Evolutionary conservation across 2,329 filamentous ascomycete genomes (phyloP).

Genomic region (Bipolaris victoriae): DNA sequence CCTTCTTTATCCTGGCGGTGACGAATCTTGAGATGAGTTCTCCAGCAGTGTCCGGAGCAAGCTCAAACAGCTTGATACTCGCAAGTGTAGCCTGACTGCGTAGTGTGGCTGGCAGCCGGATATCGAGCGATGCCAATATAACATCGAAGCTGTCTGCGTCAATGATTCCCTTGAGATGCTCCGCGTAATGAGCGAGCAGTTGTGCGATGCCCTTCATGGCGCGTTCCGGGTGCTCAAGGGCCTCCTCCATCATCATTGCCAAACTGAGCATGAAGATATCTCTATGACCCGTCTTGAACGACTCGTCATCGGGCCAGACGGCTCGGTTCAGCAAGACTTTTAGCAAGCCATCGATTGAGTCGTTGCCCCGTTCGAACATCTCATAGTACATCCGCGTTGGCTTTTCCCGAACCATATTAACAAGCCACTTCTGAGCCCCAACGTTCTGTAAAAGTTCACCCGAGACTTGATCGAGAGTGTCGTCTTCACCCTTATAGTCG

Average conservation of each 20-base stretch:
- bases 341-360: slow-evolving; percentile 53
- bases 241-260: slow-evolving; percentile 88
- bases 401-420: slow-evolving; percentile 43
- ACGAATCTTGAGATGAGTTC: slow-evolving; percentile 77
- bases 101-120: slow-evolving; percentile 74
- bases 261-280: slow-evolving; percentile 79
- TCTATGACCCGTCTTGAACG: slow-evolving; percentile 54
- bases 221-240: slow-evolving; percentile 71
- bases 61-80: slow-evolving; percentile 82
- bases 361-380: slow-evolving; percentile 54
- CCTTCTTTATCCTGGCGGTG: slow-evolving; percentile 70
- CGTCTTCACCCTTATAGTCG: slow-evolving; percentile 50
- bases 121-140: slow-evolving; percentile 83
- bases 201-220: slow-evolving; percentile 66
- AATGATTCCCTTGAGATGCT: slow-evolving; percentile 64
- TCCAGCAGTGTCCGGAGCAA: slow-evolving; percentile 72
- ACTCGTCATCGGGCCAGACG: slow-evolving; percentile 51
- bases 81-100: slow-evolving; percentile 83
- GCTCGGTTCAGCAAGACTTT: slow-evolving; percentile 51
- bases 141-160: slow-evolving; percentile 82
- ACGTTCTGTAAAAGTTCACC: slow-evolving; percentile 44
- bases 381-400: slow-evolving; percentile 53
- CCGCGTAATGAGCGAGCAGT: slow-evolving; percentile 62
- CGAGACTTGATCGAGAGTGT: slow-evolving; percentile 50
- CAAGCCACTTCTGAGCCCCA: slow-evolving; percentile 51